Evolutionary conservation across 495 filamentous ascomycete species (phyloP).

Genomic region (Penicillium lividum): DNA sequence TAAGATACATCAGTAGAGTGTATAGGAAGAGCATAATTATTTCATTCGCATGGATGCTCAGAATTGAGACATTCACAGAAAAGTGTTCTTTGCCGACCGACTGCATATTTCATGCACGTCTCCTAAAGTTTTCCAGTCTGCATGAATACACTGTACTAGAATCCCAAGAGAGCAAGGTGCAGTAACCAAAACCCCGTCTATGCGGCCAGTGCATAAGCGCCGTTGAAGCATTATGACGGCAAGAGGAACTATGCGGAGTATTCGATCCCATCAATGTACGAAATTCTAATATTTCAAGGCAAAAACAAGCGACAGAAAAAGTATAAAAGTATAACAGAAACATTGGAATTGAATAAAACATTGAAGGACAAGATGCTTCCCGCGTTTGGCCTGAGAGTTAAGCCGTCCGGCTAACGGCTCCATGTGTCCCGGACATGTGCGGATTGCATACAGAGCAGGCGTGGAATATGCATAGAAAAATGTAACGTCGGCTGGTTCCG

Average conservation of each 20-base stretch:
- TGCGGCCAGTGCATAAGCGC: slow-evolving; percentile 15
- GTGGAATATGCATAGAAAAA: slow-evolving; percentile 53
- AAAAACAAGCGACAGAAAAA: neutral
- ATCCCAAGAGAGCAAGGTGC: slow-evolving; percentile 17
- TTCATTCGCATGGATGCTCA: neutral
- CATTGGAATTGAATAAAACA: neutral
- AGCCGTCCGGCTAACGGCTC: slow-evolving; percentile 1
- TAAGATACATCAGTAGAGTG: no score
- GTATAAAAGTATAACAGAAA: neutral
- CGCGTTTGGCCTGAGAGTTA: slow-evolving; percentile 6
- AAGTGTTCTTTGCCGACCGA: slow-evolving; percentile 12
- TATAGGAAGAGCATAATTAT: no score
- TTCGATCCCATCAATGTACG: no score
- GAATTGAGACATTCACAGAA: slow-evolving; percentile 2
- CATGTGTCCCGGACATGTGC: neutral
- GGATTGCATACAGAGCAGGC: slow-evolving; percentile 31
- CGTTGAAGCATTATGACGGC: slow-evolving; percentile 14
- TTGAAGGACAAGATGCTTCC: neutral
- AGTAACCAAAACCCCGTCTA: slow-evolving; percentile 2
- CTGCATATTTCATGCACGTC: slow-evolving; percentile 17
- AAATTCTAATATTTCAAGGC: neutral
- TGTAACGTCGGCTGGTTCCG: slow-evolving; percentile 21
- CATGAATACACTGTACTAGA: slow-evolving; percentile 6
- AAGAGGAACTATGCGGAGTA: neutral
- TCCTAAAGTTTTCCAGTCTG: slow-evolving; percentile 12